Conservation (phyloP, 2,329 filamentous ascomycete genomes). For the Berkeleyomyces basicola region DNA sequence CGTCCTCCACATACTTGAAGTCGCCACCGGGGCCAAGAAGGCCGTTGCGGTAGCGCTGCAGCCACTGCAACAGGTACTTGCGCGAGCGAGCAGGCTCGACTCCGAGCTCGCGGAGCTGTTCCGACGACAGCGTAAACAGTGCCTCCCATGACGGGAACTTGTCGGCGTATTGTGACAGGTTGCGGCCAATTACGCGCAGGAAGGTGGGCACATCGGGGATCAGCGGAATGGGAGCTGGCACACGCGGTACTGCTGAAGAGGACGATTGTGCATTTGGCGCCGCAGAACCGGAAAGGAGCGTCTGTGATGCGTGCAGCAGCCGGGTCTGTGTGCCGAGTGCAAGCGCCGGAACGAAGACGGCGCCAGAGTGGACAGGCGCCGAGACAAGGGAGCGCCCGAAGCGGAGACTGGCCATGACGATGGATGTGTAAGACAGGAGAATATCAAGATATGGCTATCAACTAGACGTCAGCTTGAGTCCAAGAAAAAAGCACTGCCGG, state of each 20-base stretch:
- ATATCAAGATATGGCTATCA: neutral
- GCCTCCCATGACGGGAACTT: constrained; percentile 87
- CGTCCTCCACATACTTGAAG: constrained; percentile 49
- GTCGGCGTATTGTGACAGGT: constrained; percentile 60
- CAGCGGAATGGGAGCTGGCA: constrained; percentile 52
- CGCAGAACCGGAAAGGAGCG: neutral
- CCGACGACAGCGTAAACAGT: constrained; percentile 65
- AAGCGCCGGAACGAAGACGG: neutral
- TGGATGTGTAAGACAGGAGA: neutral
- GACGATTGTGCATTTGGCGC: neutral
- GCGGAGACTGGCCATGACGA: constrained; percentile 4
- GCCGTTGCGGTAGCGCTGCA: constrained; percentile 66
- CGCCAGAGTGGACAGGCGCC: neutral
- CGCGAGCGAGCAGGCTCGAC: constrained; percentile 72
- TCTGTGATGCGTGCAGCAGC: neutral
- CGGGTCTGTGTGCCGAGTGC: neutral
- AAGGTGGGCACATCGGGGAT: constrained; percentile 76
- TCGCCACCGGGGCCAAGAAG: constrained; percentile 71
- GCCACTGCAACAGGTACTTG: constrained; percentile 74
- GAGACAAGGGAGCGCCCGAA: constrained; percentile 2
- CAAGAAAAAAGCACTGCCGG: too few species aligned
- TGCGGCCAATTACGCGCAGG: constrained; percentile 78
- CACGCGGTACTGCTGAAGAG: constrained; percentile 1
- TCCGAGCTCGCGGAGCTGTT: constrained; percentile 66
- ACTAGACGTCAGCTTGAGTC: neutral